A percentile compares a stretch with the other conserved stretches of the same genome.
phyloP scores from a whole-genome alignment of 2,329 filamentous ascomycete genomes.

The Dryadomyces quercus-mongolicae region DNA sequence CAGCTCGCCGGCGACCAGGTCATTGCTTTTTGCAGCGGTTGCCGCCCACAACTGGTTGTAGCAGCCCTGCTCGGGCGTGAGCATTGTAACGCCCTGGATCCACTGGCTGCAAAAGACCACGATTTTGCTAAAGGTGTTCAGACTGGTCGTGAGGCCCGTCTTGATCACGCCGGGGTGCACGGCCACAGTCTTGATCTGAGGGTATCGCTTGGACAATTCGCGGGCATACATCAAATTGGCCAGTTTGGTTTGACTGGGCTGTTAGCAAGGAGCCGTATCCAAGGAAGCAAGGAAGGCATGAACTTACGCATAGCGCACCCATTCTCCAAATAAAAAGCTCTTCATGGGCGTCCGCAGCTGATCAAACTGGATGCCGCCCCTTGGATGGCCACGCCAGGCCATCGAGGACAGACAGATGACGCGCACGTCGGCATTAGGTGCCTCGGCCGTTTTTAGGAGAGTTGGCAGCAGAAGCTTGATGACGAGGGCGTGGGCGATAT shows the following conservation, averaged over 20 bases:
- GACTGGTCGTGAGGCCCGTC: slow-evolving; percentile 15
- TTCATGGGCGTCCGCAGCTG: slow-evolving; percentile 14
- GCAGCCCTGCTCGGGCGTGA: slow-evolving; percentile 22
- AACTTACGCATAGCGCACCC: slow-evolving; percentile 16
- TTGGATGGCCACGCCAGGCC: slow-evolving; percentile 13
- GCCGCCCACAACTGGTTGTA: slow-evolving; percentile 29
- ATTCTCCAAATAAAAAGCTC: slow-evolving; percentile 9
- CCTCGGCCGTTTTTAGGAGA: slow-evolving; percentile 14
- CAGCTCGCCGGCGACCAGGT: slow-evolving; percentile 21
- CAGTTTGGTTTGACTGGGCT: slow-evolving; percentile 22
- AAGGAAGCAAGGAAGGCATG: too few relatives aligned
- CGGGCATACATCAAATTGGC: slow-evolving; percentile 17
- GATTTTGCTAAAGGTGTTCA: slow-evolving; percentile 8
- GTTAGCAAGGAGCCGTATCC: too few relatives aligned
- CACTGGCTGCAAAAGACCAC: slow-evolving; percentile 11
- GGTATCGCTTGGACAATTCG: slow-evolving; percentile 16
- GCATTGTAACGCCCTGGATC: slow-evolving; percentile 7
- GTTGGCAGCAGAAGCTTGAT: slow-evolving; percentile 20
- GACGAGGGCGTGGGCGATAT: slow-evolving; percentile 31
- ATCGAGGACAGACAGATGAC: slow-evolving; percentile 15
- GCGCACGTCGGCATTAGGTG: slow-evolving; percentile 15
- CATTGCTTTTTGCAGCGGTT: slow-evolving; percentile 14
- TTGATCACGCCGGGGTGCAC: slow-evolving; percentile 18
- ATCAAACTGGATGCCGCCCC: slow-evolving; percentile 15
- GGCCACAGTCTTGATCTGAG: slow-evolving; percentile 14